These are phyloP conservation scores for Backusella morwellensis DNA, from an alignment of 192 early-diverging fungal species.

Conservation along the genomic window DNA sequence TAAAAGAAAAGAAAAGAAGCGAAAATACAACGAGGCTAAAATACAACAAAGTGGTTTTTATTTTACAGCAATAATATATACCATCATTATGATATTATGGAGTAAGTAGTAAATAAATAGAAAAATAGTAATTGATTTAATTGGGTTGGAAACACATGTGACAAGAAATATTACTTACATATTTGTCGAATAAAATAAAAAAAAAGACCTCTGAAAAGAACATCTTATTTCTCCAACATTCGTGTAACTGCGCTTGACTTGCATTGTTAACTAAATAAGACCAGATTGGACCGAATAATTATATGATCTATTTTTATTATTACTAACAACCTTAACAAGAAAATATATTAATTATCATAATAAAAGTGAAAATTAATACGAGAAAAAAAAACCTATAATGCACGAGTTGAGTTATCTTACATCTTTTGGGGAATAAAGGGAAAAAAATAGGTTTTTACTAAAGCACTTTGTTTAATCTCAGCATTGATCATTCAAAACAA, in stretches of 20 bases:
- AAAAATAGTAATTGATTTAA: neutral
- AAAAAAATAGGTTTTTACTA: neutral
- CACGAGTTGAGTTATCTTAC: neutral
- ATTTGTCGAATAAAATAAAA: neutral
- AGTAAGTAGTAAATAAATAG: neutral
- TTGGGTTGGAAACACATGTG: neutral
- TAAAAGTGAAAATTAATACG: neutral
- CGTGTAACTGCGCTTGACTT: neutral
- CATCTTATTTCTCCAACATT: neutral
- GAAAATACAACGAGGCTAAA: neutral
- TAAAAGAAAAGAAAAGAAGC: neutral
- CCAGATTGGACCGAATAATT: neutral
- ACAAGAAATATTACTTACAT: neutral
- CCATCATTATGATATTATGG: neutral
- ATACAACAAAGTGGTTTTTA: neutral
- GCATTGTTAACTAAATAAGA: neutral
- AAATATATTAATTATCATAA: neutral
- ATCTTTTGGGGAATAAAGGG: neutral
- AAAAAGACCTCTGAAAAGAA: neutral
- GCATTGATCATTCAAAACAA: neutral
- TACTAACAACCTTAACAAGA: neutral
- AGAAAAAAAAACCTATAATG: neutral
- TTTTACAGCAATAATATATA: neutral
- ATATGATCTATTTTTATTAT: neutral
- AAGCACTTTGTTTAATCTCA: neutral